Conservation (phyloP, 805 yeast genomes). For the Lipomyces yamanashiensis region DNA sequence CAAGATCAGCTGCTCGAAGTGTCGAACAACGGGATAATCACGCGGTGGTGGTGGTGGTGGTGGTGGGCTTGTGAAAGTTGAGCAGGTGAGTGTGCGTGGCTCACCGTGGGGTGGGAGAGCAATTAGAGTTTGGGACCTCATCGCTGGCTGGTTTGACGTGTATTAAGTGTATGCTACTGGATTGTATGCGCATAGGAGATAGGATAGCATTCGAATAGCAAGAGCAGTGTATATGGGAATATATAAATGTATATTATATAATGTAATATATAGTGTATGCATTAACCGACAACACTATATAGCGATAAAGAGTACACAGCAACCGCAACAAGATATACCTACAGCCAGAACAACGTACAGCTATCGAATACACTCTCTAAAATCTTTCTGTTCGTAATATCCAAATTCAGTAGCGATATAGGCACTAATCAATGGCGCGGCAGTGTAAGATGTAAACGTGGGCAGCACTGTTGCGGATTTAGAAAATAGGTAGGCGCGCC, state of each 20-base stretch:
- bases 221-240: too few relatives aligned
- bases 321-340: too few relatives aligned
- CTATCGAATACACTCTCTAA: background rate
- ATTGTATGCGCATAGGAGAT: background rate
- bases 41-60: too few relatives aligned
- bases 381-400: background rate
- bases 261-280: too few relatives aligned
- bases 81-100: too few relatives aligned
- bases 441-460: background rate
- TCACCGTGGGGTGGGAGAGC: background rate
- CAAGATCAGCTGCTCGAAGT: too few relatives aligned
- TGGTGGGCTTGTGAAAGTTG: too few relatives aligned
- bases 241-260: background rate
- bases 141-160: background rate
- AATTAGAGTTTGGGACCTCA: background rate
- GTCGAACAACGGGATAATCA: too few relatives aligned
- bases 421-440: background rate
- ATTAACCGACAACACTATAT: too few relatives aligned
- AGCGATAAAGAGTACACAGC: too few relatives aligned
- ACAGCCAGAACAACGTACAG: background rate
- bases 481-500: too few relatives aligned
- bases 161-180: background rate
- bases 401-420: background rate
- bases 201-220: background rate
- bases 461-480: background rate